These are phyloP conservation scores for Naematelia aurantialba DNA, from an alignment of 768 basidiomycete genomes.

Conservation along the genomic window DNA sequence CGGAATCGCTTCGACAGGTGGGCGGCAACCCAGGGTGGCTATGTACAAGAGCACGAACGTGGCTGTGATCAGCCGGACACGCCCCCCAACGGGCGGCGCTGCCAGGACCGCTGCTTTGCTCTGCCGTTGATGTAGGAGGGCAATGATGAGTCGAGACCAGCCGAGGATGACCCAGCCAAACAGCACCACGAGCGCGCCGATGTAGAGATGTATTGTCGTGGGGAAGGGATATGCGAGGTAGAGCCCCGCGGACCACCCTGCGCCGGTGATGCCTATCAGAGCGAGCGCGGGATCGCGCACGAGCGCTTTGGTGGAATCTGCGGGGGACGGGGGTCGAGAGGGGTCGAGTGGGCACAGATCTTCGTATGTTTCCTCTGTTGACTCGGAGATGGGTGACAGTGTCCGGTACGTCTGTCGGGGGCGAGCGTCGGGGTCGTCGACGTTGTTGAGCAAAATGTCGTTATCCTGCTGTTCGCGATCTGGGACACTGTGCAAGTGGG, in stretches of 20 bases:
- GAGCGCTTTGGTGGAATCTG: background rate
- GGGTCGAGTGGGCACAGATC: background rate
- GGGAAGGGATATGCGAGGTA: conserved; percentile 22
- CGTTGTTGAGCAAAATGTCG: background rate
- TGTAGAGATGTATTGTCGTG: conserved; percentile 25
- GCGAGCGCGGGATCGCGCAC: background rate
- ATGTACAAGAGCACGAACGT: conserved; percentile 7
- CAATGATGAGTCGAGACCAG: conserved; percentile 5
- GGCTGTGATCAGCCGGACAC: background rate
- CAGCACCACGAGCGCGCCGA: conserved; percentile 4
- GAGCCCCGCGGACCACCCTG: background rate
- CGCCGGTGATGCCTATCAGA: background rate
- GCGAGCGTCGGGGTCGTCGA: background rate
- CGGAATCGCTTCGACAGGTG: conserved; percentile 6
- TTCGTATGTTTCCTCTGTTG: background rate
- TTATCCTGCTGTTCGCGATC: background rate
- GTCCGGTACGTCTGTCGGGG: background rate
- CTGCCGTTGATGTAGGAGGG: background rate
- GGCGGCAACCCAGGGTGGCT: conserved; percentile 4
- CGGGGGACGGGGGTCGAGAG: background rate
- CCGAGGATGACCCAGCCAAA: conserved; percentile 8
- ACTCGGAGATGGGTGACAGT: background rate
- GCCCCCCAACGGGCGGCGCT: background rate
- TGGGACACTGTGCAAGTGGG: background rate
- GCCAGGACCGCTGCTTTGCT: background rate